Conservation (phyloP, 345 rosid species). For the Syzygium aromaticum region DNA sequence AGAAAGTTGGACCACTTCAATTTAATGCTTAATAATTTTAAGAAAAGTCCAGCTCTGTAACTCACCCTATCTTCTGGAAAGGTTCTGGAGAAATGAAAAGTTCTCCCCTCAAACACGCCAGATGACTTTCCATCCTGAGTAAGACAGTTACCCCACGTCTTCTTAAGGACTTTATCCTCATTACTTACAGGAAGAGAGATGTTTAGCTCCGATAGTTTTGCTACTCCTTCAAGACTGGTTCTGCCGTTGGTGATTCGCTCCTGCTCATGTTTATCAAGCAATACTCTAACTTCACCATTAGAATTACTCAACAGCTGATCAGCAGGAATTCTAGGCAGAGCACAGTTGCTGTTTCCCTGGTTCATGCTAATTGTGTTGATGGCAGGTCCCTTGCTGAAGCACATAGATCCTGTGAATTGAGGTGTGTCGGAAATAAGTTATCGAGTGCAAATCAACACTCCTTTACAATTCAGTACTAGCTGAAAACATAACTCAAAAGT, state of each 20-base stretch:
- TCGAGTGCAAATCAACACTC: neutral
- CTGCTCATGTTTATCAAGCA: conserved; percentile 27
- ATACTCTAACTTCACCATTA: conserved; percentile 20
- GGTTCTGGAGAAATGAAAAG: conserved; percentile 62
- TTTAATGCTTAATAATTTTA: neutral
- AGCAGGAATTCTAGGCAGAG: conserved; percentile 13
- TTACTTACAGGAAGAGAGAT: conserved; percentile 15
- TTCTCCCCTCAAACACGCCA: conserved; percentile 57
- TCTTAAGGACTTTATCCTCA: conserved; percentile 21
- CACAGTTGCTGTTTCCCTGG: conserved; percentile 21
- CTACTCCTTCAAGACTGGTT: conserved; percentile 14
- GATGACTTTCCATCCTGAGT: conserved; percentile 24
- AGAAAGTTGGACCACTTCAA: neutral
- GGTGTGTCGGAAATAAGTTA: neutral
- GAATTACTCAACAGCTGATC: conserved; percentile 17
- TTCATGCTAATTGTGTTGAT: conserved; percentile 19
- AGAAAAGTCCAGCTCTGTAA: neutral
- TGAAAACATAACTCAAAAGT: neutral
- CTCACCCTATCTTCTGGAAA: conserved; percentile 89
- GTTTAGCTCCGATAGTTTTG: conserved; percentile 21
- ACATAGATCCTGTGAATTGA: conserved; percentile 30
- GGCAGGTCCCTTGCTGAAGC: conserved; percentile 36
- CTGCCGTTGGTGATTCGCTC: conserved; percentile 15
- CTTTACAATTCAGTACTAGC: neutral
- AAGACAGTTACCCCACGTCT: conserved; percentile 21